Percentiles rank a stretch among this genome's conserved stretches.
These are phyloP conservation scores for Fusarium buxicola DNA, from an alignment of 2,329 filamentous ascomycete species.

Conservation along the genomic window DNA sequence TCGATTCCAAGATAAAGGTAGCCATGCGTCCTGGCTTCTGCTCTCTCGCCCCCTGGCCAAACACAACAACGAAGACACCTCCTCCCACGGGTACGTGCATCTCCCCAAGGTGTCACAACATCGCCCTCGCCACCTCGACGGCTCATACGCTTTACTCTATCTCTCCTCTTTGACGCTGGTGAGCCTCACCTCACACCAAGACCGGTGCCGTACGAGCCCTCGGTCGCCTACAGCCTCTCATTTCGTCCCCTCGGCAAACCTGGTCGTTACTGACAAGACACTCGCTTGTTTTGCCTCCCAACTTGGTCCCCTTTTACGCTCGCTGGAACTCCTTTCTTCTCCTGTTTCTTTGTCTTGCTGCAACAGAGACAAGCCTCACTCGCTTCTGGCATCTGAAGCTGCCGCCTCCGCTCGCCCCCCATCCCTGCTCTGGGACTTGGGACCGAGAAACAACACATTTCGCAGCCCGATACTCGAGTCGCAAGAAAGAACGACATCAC, in stretches of 20 bases:
- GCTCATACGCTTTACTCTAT: slow-evolving; percentile 9
- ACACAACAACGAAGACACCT: slow-evolving; percentile 11
- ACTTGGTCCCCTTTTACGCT: neutral
- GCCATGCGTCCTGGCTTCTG: neutral
- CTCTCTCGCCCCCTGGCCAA: neutral
- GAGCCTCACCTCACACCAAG: slow-evolving; percentile 5
- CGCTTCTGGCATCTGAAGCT: neutral
- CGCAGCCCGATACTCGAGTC: neutral
- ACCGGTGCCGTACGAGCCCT: slow-evolving; percentile 5
- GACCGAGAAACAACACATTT: slow-evolving; percentile 6
- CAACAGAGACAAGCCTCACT: neutral
- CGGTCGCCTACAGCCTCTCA: slow-evolving; percentile 10
- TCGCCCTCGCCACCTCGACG: slow-evolving; percentile 29
- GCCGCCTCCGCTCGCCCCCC: neutral
- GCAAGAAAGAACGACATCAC: neutral
- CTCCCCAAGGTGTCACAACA: slow-evolving; percentile 25
- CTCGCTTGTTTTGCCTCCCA: neutral
- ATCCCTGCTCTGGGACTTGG: slow-evolving; percentile 19
- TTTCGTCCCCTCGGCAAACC: neutral
- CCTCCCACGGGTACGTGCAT: slow-evolving; percentile 31
- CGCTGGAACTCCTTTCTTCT: neutral
- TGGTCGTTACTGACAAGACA: slow-evolving; percentile 5
- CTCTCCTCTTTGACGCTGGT: neutral
- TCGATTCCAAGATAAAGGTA: slow-evolving; percentile 1
- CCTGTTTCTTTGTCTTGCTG: neutral